These are phyloP conservation scores for Bidens hawaiensis DNA, from an alignment of 140 eudicot species.

Conservation along the genomic window DNA sequence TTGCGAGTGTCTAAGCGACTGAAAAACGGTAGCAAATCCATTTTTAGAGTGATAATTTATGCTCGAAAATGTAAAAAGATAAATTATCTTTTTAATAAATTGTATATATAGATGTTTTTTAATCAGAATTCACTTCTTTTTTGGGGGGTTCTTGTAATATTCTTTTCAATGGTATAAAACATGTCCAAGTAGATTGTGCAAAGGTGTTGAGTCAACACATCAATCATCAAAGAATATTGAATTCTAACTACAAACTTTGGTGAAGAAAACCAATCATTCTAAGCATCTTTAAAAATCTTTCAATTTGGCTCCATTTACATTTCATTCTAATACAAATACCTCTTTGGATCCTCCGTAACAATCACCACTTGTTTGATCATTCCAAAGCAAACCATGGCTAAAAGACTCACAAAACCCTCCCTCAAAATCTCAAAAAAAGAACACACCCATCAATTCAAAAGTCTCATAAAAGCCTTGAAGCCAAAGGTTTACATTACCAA, in stretches of 20 bases:
- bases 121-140: background rate
- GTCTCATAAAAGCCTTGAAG: conserved; percentile 31
- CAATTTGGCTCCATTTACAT: conserved; percentile 30
- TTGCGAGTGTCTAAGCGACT: too few relatives aligned
- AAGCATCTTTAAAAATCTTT: conserved; percentile 50
- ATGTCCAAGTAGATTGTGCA: conserved; percentile 23
- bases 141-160: background rate
- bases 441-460: conserved; percentile 26
- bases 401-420: conserved; percentile 34
- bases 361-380: conserved; percentile 28
- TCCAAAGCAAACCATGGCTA: conserved; percentile 42
- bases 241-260: conserved; percentile 31
- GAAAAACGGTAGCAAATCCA: too few relatives aligned
- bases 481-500: conserved; percentile 58
- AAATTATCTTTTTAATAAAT: too few relatives aligned
- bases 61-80: too few relatives aligned
- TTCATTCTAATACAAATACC: conserved; percentile 31
- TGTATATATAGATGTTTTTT: too few relatives aligned
- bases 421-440: conserved; percentile 40
- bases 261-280: conserved; percentile 36
- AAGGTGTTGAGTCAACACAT: conserved; percentile 22
- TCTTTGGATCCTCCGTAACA: conserved; percentile 43
- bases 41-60: too few relatives aligned
- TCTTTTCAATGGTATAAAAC: conserved; percentile 30
- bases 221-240: conserved; percentile 27